These are phyloP conservation scores for Isabelozyma rhagii DNA, from an alignment of 805 yeast genomes.

Conservation along the genomic window DNA sequence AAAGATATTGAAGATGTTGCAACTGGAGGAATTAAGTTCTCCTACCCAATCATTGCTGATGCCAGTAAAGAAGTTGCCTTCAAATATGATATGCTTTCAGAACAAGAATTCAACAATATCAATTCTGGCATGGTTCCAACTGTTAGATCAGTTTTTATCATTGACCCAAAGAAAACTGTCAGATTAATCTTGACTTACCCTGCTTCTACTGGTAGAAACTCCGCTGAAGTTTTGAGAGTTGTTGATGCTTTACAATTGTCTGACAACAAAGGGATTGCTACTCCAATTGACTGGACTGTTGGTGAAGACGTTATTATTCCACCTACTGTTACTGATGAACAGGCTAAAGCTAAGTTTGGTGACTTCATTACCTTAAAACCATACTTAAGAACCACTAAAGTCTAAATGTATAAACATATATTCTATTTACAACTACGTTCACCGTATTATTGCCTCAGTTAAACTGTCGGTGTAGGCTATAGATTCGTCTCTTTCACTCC, in stretches of 20 bases:
- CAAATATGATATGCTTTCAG: slow-evolving; percentile 66
- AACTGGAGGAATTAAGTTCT: slow-evolving; percentile 47
- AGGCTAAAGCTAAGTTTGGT: slow-evolving; percentile 59
- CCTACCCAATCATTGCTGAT: slow-evolving; percentile 71
- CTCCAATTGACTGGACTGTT: slow-evolving; percentile 71
- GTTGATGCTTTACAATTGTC: slow-evolving; percentile 67
- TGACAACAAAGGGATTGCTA: slow-evolving; percentile 59
- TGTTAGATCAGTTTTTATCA: slow-evolving; percentile 67
- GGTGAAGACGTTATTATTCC: slow-evolving; percentile 75
- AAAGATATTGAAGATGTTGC: slow-evolving; percentile 68
- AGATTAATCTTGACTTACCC: slow-evolving; percentile 67
- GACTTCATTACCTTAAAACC: slow-evolving; percentile 60
- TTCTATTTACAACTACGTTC: neutral
- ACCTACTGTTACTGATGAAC: slow-evolving; percentile 58
- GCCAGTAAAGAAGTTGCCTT: slow-evolving; percentile 57
- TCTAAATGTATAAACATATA: neutral
- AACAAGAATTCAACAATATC: slow-evolving; percentile 61
- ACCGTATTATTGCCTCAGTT: slow-evolving; percentile 5
- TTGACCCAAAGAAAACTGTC: slow-evolving; percentile 64
- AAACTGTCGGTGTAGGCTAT: slow-evolving; percentile 3
- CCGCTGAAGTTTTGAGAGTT: slow-evolving; percentile 69
- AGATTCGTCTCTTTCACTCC: slow-evolving; percentile 1
- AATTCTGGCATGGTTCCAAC: slow-evolving; percentile 62
- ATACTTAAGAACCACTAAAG: slow-evolving; percentile 55
- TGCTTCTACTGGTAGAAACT: slow-evolving; percentile 72